Evolutionary conservation across 1,284 basidiomycete genomes (phyloP).

Genomic region (Tremellales sp.): DNA sequence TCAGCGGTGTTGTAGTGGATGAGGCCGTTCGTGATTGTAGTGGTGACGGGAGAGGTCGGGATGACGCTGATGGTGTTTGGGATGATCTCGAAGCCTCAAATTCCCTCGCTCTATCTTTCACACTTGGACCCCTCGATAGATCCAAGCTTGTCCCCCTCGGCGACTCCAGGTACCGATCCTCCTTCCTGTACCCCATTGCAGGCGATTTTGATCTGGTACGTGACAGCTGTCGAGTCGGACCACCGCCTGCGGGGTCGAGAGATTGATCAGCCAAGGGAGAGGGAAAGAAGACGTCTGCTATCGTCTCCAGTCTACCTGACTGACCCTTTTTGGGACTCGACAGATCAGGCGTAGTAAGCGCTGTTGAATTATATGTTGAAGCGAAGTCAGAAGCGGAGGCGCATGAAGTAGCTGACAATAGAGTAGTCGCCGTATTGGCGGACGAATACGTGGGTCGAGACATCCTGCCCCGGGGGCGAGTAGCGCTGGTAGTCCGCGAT

Average conservation of each 20-base stretch:
- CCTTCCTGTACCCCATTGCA: conserved; percentile 1
- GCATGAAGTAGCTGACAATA: not conserved
- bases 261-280: too few species aligned
- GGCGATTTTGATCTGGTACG: not conserved
- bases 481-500: too few species aligned
- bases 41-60: not conserved
- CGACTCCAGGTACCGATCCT: conserved; percentile 7
- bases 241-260: too few species aligned
- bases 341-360: conserved; percentile 28
- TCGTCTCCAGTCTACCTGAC: conserved; percentile 14
- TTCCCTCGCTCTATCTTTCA: conserved; percentile 18
- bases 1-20: conserved; percentile 9
- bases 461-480: too few species aligned
- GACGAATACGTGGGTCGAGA: not conserved
- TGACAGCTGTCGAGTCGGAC: not conserved
- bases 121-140: conserved; percentile 19
- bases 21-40: too few species aligned
- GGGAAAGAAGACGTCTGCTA: conserved; percentile 18
- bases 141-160: conserved; percentile 11
- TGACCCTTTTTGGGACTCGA: conserved; percentile 13
- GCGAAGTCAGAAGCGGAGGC: not conserved
- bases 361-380: conserved; percentile 12
- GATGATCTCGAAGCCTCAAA: conserved; percentile 11
- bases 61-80: too few species aligned
- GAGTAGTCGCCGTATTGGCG: not conserved